Conservation (phyloP, 106 monocot species). For the Dioscorea zingiberensis region DNA sequence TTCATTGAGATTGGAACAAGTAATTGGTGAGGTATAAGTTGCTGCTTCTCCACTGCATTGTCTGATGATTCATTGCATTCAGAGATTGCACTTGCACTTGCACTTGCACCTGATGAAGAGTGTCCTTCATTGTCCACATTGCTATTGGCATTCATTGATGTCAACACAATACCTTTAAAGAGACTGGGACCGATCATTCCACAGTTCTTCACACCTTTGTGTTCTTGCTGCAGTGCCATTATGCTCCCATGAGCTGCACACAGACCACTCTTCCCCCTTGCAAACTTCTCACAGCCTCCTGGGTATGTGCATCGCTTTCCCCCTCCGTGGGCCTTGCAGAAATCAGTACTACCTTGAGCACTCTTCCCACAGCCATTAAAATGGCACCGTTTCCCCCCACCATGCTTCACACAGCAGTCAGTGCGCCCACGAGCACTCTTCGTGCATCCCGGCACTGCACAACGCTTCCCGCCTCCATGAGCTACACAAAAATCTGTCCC, state of each 20-base stretch:
- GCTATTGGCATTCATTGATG: conserved; percentile 28
- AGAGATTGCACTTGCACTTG: conserved; percentile 19
- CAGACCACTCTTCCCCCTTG: conserved; percentile 79
- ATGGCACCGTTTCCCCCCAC: conserved; percentile 90
- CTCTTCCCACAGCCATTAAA: conserved; percentile 70
- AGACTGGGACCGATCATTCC: conserved; percentile 40
- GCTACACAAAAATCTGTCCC: conserved; percentile 93
- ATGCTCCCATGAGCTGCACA: conserved; percentile 74
- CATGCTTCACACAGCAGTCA: conserved; percentile 84
- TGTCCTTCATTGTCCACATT: conserved; percentile 26
- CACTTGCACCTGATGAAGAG: conserved; percentile 47
- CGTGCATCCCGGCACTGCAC: conserved; percentile 57
- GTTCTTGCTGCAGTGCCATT: conserved; percentile 12
- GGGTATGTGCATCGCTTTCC: conserved; percentile 72
- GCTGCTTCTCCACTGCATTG: conserved; percentile 13
- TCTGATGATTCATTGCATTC: conserved; percentile 43
- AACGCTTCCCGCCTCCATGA: conserved; percentile 92
- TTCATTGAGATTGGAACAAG: conserved; percentile 67
- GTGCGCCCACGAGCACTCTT: conserved; percentile 91
- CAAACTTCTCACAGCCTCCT: conserved; percentile 85
- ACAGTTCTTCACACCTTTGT: neutral
- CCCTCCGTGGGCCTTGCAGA: conserved; percentile 99
- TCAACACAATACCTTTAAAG: conserved; percentile 54
- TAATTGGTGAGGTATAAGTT: conserved; percentile 59
- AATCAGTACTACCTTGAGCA: conserved; percentile 96